Base-by-base conservation (phyloP, 345 rosid species). In the Barbarea vulgaris region DNA sequence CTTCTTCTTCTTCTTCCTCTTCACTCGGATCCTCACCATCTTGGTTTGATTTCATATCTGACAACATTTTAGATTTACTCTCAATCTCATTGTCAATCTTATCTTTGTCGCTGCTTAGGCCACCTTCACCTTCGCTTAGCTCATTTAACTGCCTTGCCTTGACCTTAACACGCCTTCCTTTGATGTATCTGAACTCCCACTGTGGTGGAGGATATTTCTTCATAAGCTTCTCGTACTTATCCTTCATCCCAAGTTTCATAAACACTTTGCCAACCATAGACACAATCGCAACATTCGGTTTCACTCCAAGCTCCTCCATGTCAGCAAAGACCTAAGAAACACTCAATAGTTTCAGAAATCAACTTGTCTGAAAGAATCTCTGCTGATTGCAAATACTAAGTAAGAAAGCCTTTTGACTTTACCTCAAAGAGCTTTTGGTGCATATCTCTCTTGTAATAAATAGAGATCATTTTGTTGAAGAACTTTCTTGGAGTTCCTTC, bases 281-380 rank as follows among this genome's bases (percentile, higher is more conserved):
- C 60, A 91, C 89, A 46, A 83, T 83, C 12, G 96, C 41, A 64
- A 80, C 58, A 67, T 80, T 80, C 7, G 97, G 99, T 63, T 81
- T 82, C 62, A 95, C 83, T 22, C 90, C 90, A 48, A 90, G 97
- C 83, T 95, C 99, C 84, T 92, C 99, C 99, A 95, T 95, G 77
- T 95, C 97, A 52, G 97, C 99, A 83, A 95, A 95, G 77, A 91
- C 79, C 99, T 90, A 57, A 70, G 50, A 27, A 19, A 15, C 66
- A 64, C 8, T 39, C 46, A 48, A 34, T 28, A 74, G 37, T 46
- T 64, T 28, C 52, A 50, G 42, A 36, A 25, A 55, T 7, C 18
- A 77, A 58, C 46, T 34, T 36, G 14, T 28, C 30, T 27, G 17
- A 7, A 19, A 18, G 39, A 53, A 59, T 17, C 39, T 31, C 52